Evolutionary conservation across 306 rosid genomes (phyloP).

Genomic region (Dalbergia cultrata): DNA sequence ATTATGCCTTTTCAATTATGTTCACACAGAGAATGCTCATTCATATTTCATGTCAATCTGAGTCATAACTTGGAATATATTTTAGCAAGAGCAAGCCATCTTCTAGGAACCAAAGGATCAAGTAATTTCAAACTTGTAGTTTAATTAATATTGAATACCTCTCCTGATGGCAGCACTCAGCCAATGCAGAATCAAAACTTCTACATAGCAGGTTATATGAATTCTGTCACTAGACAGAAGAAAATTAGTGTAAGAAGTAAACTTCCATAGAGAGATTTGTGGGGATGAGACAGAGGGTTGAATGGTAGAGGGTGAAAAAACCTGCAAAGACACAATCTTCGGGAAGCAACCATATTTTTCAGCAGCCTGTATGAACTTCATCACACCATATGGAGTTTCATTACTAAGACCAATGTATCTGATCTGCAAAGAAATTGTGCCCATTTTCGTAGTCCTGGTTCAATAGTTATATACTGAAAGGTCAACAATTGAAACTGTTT

Average conservation of each 20-base stretch:
- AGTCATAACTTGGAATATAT: not conserved
- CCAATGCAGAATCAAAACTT: slow-evolving; percentile 89
- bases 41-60: not conserved
- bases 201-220: slow-evolving; percentile 83
- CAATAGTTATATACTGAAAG: slow-evolving; percentile 5
- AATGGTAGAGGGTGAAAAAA: slow-evolving; percentile 43
- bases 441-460: slow-evolving; percentile 24
- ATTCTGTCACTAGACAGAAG: slow-evolving; percentile 66
- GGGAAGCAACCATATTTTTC: slow-evolving; percentile 57
- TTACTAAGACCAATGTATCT: slow-evolving; percentile 90
- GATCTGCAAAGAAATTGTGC: slow-evolving; percentile 60
- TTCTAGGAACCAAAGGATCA: slow-evolving; percentile 7
- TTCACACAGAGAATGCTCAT: not conserved
- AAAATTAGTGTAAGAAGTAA: slow-evolving; percentile 46
- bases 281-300: slow-evolving; percentile 15
- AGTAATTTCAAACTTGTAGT: slow-evolving; percentile 2
- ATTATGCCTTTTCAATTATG: slow-evolving; percentile 30
- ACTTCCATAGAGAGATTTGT: slow-evolving; percentile 19
- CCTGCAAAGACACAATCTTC: slow-evolving; percentile 89
- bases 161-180: slow-evolving; percentile 94
- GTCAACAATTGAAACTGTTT: slow-evolving; percentile 30
- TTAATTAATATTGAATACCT: slow-evolving; percentile 62
- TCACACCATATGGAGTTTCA: slow-evolving; percentile 91
- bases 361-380: slow-evolving; percentile 87
- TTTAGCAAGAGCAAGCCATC: not conserved